These are phyloP conservation scores for Thraustochytrium striatum DNA, from an alignment of 352 stramenopile genomes.

Conservation along the genomic window DNA sequence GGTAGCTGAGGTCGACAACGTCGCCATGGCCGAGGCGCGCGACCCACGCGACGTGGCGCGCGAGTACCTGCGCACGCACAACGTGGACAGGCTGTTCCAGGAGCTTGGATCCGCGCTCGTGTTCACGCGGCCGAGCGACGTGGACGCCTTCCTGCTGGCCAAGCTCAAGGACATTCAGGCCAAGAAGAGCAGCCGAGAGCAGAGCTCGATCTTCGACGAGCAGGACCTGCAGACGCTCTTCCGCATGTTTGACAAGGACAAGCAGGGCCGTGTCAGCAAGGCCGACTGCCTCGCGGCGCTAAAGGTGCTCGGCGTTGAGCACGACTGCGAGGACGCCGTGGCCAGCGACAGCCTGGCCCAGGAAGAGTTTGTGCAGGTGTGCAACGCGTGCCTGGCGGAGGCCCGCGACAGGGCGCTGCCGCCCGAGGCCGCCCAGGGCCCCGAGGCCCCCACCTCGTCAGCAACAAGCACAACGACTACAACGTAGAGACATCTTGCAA, in stretches of 20 bases:
- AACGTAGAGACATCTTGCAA: too few species aligned
- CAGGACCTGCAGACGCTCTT: slow-evolving; percentile 45
- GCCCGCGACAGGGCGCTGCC: not conserved
- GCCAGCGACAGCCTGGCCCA: slow-evolving; percentile 9
- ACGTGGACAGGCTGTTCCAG: slow-evolving; percentile 19
- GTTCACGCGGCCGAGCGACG: not conserved
- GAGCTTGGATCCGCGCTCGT: slow-evolving; percentile 33
- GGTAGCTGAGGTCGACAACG: too few species aligned
- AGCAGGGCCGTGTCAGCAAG: slow-evolving; percentile 9
- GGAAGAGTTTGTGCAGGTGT: slow-evolving; percentile 19
- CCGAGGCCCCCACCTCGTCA: too few species aligned
- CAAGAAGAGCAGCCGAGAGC: not conserved
- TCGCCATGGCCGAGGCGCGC: not conserved
- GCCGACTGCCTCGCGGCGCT: not conserved
- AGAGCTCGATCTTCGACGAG: slow-evolving; percentile 30
- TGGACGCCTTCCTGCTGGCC: slow-evolving; percentile 1
- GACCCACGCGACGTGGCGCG: slow-evolving; percentile 28
- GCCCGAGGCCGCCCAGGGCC: too few species aligned
- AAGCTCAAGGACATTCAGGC: slow-evolving; percentile 3
- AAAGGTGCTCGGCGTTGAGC: not conserved
- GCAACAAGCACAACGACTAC: too few species aligned
- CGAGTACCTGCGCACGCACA: slow-evolving; percentile 27
- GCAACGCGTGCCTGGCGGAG: not conserved
- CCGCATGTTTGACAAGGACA: slow-evolving; percentile 26
- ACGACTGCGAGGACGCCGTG: not conserved